phyloP scores from a whole-genome alignment of 1,139 yeast genomes.

The Candida tetrigidarum region DNA sequence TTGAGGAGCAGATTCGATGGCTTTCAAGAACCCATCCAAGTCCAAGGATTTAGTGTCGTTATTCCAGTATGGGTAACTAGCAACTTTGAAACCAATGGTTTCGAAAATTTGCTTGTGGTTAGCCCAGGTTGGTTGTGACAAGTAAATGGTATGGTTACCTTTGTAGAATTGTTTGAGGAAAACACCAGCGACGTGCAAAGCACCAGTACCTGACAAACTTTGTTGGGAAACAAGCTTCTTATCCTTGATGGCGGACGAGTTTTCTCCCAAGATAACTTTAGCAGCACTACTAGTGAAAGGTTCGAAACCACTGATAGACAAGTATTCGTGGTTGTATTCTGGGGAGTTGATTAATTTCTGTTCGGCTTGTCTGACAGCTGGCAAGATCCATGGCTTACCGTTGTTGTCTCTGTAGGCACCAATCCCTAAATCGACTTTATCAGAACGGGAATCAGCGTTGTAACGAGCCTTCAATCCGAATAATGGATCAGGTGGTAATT shows the following conservation, averaged over 20 bases:
- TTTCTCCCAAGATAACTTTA: constrained; percentile 73
- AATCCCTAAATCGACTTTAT: constrained; percentile 89
- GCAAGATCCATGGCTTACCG: constrained; percentile 95
- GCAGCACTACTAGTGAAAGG: constrained; percentile 76
- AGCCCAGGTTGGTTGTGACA: constrained; percentile 96
- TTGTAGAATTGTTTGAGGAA: constrained; percentile 65
- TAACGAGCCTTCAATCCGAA: constrained; percentile 84
- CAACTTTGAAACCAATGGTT: constrained; percentile 64
- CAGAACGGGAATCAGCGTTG: constrained; percentile 61
- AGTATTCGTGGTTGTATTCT: constrained; percentile 86
- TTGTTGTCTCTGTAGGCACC: constrained; percentile 95
- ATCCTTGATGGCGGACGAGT: constrained; percentile 57
- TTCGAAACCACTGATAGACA: constrained; percentile 79
- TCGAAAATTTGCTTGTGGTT: constrained; percentile 86
- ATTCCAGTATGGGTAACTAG: constrained; percentile 80
- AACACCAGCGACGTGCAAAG: constrained; percentile 84
- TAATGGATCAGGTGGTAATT: constrained; percentile 76
- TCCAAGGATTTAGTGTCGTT: constrained; percentile 63
- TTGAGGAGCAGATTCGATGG: constrained; percentile 71
- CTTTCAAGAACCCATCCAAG: constrained; percentile 65
- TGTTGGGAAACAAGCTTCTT: constrained; percentile 74
- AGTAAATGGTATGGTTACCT: constrained; percentile 57
- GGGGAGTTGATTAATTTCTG: constrained; percentile 50
- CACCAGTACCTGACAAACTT: constrained; percentile 95
- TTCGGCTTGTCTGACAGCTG: constrained; percentile 83